Percentiles rank a stretch among this genome's conserved stretches.
These are phyloP conservation scores for Podila clonocystis DNA, from an alignment of 192 early-diverging fungal genomes.

Conservation along the genomic window DNA sequence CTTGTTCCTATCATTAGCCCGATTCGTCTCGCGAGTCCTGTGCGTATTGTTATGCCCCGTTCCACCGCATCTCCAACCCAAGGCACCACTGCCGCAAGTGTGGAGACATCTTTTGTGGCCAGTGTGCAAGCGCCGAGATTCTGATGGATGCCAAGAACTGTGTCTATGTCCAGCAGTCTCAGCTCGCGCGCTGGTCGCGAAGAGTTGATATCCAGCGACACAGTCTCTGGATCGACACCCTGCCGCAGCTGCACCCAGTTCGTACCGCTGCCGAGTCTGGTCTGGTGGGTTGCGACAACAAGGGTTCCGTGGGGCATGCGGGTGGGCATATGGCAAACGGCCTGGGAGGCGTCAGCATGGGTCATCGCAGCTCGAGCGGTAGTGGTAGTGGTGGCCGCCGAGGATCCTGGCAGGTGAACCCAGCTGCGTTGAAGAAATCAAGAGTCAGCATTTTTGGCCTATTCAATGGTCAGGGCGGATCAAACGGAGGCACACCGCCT, in stretches of 20 bases:
- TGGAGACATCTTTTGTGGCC: conserved; percentile 43
- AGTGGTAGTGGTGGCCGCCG: conserved; percentile 31
- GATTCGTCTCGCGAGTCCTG: conserved; percentile 43
- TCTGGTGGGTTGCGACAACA: conserved; percentile 5
- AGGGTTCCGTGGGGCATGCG: conserved; percentile 22
- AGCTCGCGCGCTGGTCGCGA: conserved; percentile 40
- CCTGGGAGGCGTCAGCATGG: conserved; percentile 16
- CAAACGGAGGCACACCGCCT: not conserved
- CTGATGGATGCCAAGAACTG: conserved; percentile 53
- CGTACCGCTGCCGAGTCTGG: conserved; percentile 37
- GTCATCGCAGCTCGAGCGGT: conserved; percentile 12
- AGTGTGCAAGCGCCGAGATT: conserved; percentile 49
- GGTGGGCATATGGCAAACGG: conserved; percentile 1
- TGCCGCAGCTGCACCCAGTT: conserved; percentile 45
- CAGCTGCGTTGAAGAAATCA: conserved; percentile 24
- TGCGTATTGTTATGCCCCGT: conserved; percentile 39
- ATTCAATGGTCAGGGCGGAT: conserved; percentile 7
- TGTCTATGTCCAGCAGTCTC: conserved; percentile 49
- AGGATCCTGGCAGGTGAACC: conserved; percentile 37
- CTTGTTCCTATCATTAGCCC: conserved; percentile 15
- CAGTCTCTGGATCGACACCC: conserved; percentile 44
- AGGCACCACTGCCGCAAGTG: conserved; percentile 48
- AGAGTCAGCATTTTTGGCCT: conserved; percentile 44
- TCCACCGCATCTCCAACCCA: conserved; percentile 43
- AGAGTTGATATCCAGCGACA: conserved; percentile 48